Percentiles rank a stretch among this genome's conserved stretches.
Conservation (phyloP, 805 yeast genomes). For the Grigorovia yakushimaensis region DNA sequence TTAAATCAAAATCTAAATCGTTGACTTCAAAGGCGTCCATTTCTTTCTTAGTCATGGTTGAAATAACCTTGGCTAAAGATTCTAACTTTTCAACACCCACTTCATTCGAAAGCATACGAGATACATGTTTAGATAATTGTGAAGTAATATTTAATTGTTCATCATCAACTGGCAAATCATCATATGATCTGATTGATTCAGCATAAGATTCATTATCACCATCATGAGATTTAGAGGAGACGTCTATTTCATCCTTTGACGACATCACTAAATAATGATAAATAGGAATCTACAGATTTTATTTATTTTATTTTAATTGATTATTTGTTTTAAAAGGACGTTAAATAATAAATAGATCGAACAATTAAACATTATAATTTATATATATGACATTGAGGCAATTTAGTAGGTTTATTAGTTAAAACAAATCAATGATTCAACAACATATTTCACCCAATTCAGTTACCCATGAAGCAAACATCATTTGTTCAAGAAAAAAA, state of each 20-base stretch:
- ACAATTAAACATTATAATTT: too few species aligned
- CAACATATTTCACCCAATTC: too few species aligned
- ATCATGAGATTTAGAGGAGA: slow-evolving; percentile 10
- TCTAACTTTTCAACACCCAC: slow-evolving; percentile 34
- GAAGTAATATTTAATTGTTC: slow-evolving; percentile 19
- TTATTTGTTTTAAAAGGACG: too few species aligned
- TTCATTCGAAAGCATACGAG: slow-evolving; percentile 27
- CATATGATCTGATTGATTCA: slow-evolving; percentile 19
- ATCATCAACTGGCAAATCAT: slow-evolving; percentile 8
- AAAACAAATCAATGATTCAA: too few species aligned
- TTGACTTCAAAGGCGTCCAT: slow-evolving; percentile 36
- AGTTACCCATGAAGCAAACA: too few species aligned
- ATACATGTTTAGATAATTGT: slow-evolving; percentile 25
- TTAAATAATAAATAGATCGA: too few species aligned
- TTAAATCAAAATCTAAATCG: slow-evolving; percentile 39
- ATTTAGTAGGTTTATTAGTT: too few species aligned
- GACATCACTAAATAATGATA: slow-evolving; percentile 10
- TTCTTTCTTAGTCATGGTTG: slow-evolving; percentile 39
- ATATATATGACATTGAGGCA: too few species aligned
- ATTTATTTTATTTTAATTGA: too few species aligned
- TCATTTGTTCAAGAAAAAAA: too few species aligned
- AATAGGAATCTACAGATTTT: too few species aligned
- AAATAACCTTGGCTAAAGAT: slow-evolving; percentile 41
- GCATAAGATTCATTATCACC: slow-evolving; percentile 15
- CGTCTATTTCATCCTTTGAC: slow-evolving; percentile 14